Evolutionary conservation across 169 alveolate genomes (phyloP).

Genomic region (Eimeria zaria): DNA sequence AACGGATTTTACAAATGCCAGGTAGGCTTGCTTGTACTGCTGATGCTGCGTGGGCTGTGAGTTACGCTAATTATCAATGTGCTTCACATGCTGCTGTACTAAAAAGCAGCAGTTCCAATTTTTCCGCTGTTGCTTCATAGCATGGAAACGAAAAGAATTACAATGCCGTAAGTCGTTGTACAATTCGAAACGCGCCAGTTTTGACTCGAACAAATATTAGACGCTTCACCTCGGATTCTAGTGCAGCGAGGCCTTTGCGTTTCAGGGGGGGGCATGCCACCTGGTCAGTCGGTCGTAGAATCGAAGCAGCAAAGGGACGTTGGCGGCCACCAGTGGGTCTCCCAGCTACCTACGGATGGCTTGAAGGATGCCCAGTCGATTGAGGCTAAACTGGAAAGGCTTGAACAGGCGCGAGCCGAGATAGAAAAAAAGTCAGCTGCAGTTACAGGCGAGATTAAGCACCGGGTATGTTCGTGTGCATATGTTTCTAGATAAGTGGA

Average conservation of each 20-base stretch:
- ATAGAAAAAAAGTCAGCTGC: conserved; percentile 29
- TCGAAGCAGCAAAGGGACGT: conserved; percentile 1
- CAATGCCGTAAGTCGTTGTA: neutral
- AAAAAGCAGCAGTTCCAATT: neutral
- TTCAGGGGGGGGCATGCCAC: conserved; percentile 10
- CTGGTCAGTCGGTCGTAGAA: neutral
- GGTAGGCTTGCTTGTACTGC: neutral
- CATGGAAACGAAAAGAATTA: neutral
- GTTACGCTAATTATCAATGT: neutral
- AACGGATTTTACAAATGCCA: conserved; percentile 55
- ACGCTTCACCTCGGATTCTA: neutral
- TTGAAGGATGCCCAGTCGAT: conserved; percentile 20
- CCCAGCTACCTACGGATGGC: conserved; percentile 57
- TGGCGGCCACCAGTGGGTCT: neutral
- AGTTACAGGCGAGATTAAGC: conserved; percentile 33
- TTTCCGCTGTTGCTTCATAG: neutral
- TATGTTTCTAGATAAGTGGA: neutral
- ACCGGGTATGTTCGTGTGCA: neutral
- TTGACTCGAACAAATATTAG: neutral
- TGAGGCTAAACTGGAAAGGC: conserved; percentile 14
- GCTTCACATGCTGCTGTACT: neutral
- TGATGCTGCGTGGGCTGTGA: neutral
- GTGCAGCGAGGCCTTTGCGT: neutral
- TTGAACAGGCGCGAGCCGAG: conserved; percentile 44
- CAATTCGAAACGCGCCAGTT: neutral